phyloP scores from a whole-genome alignment of 169 alveolate genomes.

The Fabrea salina region DNA sequence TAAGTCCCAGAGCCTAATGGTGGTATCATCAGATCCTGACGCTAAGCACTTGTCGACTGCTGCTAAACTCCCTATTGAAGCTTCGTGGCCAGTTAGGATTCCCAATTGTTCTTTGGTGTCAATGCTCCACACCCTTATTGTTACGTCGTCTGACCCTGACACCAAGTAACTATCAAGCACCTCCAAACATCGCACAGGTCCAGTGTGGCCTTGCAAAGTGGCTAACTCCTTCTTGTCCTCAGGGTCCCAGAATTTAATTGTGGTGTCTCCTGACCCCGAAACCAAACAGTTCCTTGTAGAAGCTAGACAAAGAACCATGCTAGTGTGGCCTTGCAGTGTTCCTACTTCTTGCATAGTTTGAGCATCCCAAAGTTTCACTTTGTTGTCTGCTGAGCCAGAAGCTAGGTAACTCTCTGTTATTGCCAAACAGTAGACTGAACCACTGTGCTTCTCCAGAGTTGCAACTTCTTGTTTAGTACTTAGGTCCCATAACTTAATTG shows the following conservation, averaged over 20 bases:
- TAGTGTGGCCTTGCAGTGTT: too few relatives aligned
- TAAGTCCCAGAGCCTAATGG: background rate
- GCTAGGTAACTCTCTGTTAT: too few relatives aligned
- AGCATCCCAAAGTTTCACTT: conserved; percentile 23
- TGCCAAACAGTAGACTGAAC: background rate
- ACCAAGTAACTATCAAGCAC: background rate
- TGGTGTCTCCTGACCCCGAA: background rate
- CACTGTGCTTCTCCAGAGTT: background rate
- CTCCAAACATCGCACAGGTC: background rate
- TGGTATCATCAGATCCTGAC: conserved; percentile 13
- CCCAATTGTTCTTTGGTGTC: background rate
- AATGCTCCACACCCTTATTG: conserved; percentile 13
- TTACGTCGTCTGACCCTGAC: conserved; percentile 3
- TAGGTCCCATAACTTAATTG: background rate
- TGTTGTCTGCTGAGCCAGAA: conserved; percentile 7
- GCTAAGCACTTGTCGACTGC: background rate
- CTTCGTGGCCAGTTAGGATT: background rate
- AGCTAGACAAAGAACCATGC: too few relatives aligned
- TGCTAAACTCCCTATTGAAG: background rate
- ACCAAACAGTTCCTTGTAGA: too few relatives aligned
- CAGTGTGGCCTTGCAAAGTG: conserved; percentile 14
- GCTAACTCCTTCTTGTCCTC: background rate
- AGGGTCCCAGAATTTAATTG: background rate
- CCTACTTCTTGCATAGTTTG: too few relatives aligned
- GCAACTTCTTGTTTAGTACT: background rate